Conservation (phyloP, 1,139 yeast species). For the Pneumocystis oryctolagi region DNA sequence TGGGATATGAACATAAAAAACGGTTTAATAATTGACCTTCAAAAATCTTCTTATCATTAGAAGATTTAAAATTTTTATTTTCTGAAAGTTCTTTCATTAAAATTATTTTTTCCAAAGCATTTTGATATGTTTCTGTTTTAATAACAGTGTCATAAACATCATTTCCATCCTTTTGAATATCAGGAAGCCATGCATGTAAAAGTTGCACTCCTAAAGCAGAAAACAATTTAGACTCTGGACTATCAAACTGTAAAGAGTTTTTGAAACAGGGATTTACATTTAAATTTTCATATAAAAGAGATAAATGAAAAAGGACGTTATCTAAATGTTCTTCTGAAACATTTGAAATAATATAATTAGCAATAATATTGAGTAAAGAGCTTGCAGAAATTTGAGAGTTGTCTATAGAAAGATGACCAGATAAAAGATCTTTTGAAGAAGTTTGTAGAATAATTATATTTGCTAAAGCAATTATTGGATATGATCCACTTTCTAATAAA, state of each 20-base stretch:
- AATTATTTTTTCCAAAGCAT: conserved; percentile 1
- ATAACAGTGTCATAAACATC: conserved; percentile 22
- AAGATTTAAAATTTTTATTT: neutral
- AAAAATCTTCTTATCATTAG: conserved; percentile 2
- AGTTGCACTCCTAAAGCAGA: conserved; percentile 32
- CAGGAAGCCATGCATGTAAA: conserved; percentile 39
- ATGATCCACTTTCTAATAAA: conserved; percentile 2
- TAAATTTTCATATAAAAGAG: conserved; percentile 56
- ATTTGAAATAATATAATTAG: conserved; percentile 1
- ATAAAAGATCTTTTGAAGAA: neutral
- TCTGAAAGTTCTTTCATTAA: conserved; percentile 2
- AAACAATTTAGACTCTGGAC: conserved; percentile 28
- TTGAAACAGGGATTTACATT: conserved; percentile 58
- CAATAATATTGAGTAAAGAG: conserved; percentile 4
- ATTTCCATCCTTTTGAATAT: conserved; percentile 22
- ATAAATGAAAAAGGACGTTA: conserved; percentile 29
- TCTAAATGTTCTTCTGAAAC: neutral
- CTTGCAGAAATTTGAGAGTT: conserved; percentile 1
- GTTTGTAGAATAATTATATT: conserved; percentile 5
- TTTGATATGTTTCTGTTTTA: neutral
- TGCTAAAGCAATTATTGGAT: conserved; percentile 6
- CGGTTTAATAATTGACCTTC: conserved; percentile 36
- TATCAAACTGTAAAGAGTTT: conserved; percentile 43
- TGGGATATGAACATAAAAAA: neutral
- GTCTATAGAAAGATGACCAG: neutral